phyloP scores from a whole-genome alignment of 345 rosid genomes.

The Linum trigynum region DNA sequence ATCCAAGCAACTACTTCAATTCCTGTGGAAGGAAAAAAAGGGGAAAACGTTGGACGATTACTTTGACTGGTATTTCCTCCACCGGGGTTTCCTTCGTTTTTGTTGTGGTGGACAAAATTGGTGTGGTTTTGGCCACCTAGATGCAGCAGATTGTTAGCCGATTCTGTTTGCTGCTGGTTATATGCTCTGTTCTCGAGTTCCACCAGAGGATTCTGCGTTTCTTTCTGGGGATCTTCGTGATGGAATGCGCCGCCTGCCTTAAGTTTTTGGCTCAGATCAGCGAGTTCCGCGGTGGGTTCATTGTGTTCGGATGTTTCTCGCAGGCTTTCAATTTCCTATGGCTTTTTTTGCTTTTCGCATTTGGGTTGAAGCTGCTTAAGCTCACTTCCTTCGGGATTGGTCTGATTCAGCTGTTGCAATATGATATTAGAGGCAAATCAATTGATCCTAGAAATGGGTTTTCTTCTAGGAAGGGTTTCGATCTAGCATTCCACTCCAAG shows the following conservation, averaged over 20 bases:
- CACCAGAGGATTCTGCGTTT: constrained; percentile 17
- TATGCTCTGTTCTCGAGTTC: constrained; percentile 28
- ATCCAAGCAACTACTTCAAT: too few species aligned
- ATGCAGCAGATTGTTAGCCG: constrained; percentile 28
- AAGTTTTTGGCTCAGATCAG: constrained; percentile 20
- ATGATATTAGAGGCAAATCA: constrained; percentile 22
- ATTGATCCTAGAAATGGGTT: constrained; percentile 9
- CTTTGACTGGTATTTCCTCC: too few species aligned
- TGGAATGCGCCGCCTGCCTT: constrained; percentile 35
- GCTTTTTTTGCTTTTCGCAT: constrained; percentile 26
- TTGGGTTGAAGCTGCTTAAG: constrained; percentile 32
- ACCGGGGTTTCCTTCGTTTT: too few species aligned
- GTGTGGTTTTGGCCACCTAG: neutral
- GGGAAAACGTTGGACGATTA: too few species aligned
- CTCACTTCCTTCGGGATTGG: constrained; percentile 18
- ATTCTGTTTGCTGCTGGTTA: constrained; percentile 20
- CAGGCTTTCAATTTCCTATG: constrained; percentile 24
- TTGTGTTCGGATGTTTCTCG: constrained; percentile 33
- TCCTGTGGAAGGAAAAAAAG: too few species aligned
- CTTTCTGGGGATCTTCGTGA: constrained; percentile 15
- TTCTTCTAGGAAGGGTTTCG: constrained; percentile 12
- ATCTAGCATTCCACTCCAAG: constrained; percentile 16
- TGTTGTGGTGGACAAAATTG: too few species aligned
- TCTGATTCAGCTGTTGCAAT: constrained; percentile 16
- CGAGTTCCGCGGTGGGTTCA: constrained; percentile 35